Evolutionary conservation across 768 basidiomycete species (phyloP), one percentile per base, ranked within the genome.

Genomic region (Vararia minispora): DNA sequence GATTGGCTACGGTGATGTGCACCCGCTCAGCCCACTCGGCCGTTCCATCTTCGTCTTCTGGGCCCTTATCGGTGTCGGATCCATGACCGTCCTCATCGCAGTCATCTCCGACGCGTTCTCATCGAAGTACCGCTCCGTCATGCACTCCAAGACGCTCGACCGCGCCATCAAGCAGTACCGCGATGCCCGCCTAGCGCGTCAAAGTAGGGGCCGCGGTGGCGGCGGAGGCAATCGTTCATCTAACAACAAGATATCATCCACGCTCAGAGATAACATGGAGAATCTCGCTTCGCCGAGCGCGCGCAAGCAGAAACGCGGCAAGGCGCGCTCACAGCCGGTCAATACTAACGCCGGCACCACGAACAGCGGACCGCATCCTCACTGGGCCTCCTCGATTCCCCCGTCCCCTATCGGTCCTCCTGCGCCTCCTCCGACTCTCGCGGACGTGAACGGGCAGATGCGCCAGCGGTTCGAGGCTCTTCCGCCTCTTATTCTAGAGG

Each of bases 41-140:
- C 72, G 82, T 17, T 72, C 79, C 11, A 66, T 88, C 24, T 88
- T 88, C 53, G 68, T 86, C 28, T 71, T 74, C 3, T 87, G 85
- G 85, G 79, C 84, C 0, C 55, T 88, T 25, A 57, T 85, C 6
- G 86, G 83, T 12, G 77, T 86, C 11, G 81, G 67, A 1, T 74
- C 80, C 1, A 72, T 87, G 74, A 83, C 85, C 0, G 73, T 82
- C 20, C 62, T 86, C 11, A 66, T 86, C 42, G 79, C 49, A 78
- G 79, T 84, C 35, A 48, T 82, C 21, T 68, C 76, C 14, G 83
- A 86, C 46, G 74, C 72, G 2, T 79, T 74, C 43, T 74, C 75
- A 0, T 67, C 63, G 4, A 66, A 71, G n/a, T 86, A 84, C 55
- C 40, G 16, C 32, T 14, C 26, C 26, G 34, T 36, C 33, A 40